phyloP scores from a whole-genome alignment of 75 land plant genomes.

The Larix kaempferi region DNA sequence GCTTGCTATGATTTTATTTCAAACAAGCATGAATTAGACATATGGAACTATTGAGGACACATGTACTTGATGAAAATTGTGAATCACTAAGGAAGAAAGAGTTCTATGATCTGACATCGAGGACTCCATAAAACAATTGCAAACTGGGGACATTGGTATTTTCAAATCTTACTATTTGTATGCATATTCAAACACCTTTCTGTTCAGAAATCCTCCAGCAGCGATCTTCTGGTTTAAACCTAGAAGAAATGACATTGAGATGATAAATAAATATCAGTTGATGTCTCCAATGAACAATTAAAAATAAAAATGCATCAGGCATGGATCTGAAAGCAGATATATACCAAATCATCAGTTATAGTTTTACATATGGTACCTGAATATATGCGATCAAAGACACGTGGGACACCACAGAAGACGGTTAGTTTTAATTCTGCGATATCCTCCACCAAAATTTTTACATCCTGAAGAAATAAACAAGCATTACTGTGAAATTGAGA shows the following conservation, averaged over 20 bases:
- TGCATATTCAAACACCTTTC: constrained; percentile 54
- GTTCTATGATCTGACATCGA: too few relatives aligned
- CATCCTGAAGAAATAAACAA: too few relatives aligned
- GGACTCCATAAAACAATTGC: too few relatives aligned
- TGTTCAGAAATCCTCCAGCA: constrained; percentile 48
- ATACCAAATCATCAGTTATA: background rate
- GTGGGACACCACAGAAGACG: constrained; percentile 95
- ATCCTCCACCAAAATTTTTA: constrained; percentile 80
- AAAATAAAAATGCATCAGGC: background rate
- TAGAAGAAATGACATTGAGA: constrained; percentile 17
- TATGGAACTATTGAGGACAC: too few relatives aligned
- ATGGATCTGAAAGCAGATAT: background rate
- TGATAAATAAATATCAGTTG: constrained; percentile 1
- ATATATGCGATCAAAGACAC: constrained; percentile 83
- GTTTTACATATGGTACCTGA: constrained; percentile 43
- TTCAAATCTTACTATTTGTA: constrained; percentile 53
- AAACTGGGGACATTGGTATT: too few relatives aligned
- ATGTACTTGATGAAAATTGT: too few relatives aligned
- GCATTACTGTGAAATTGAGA: too few relatives aligned
- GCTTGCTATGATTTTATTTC: too few relatives aligned
- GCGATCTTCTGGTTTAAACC: constrained; percentile 58
- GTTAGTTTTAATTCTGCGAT: constrained; percentile 87
- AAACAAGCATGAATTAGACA: too few relatives aligned
- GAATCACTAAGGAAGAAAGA: too few relatives aligned
- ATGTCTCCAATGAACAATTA: background rate